Percentiles rank a stretch among this genome's conserved stretches.
Evolutionary conservation across 805 yeast species (phyloP).

Genomic region (Wickerhamomyces chambardii): DNA sequence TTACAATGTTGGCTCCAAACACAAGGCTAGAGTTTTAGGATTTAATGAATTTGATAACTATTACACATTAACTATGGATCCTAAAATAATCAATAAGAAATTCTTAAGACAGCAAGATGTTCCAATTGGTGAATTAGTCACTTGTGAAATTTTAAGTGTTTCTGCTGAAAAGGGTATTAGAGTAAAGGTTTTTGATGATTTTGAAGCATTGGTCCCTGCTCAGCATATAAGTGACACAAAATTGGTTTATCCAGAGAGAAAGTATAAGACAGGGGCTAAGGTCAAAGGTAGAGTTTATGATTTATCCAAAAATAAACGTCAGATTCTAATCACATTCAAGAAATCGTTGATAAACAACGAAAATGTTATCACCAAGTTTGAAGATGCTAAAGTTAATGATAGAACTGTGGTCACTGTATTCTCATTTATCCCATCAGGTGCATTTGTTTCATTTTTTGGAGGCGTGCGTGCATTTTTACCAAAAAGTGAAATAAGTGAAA

Average conservation of each 20-base stretch:
- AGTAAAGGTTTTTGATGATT: constrained; percentile 55
- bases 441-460: constrained; percentile 77
- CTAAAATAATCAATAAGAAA: constrained; percentile 50
- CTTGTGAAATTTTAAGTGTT: constrained; percentile 44
- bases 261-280: constrained; percentile 77
- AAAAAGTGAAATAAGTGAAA: constrained; percentile 80
- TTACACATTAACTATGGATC: constrained; percentile 61
- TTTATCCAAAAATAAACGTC: constrained; percentile 33
- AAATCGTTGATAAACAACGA: constrained; percentile 65
- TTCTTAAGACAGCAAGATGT: constrained; percentile 66
- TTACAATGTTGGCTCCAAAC: constrained; percentile 49
- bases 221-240: constrained; percentile 78
- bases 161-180: constrained; percentile 55
- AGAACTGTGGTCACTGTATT: constrained; percentile 70
- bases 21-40: constrained; percentile 71
- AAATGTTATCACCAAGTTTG: constrained; percentile 30
- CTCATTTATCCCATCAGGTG: constrained; percentile 67
- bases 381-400: constrained; percentile 42
- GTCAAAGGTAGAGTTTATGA: constrained; percentile 67
- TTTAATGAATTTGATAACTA: constrained; percentile 58
- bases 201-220: constrained; percentile 67
- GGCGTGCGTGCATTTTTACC: constrained; percentile 75
- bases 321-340: constrained; percentile 62
- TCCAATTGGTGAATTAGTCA: constrained; percentile 60
- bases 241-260: constrained; percentile 84